These are phyloP conservation scores for Arthrinium puccinioides DNA, from an alignment of 2,329 filamentous ascomycete species.

Conservation along the genomic window DNA sequence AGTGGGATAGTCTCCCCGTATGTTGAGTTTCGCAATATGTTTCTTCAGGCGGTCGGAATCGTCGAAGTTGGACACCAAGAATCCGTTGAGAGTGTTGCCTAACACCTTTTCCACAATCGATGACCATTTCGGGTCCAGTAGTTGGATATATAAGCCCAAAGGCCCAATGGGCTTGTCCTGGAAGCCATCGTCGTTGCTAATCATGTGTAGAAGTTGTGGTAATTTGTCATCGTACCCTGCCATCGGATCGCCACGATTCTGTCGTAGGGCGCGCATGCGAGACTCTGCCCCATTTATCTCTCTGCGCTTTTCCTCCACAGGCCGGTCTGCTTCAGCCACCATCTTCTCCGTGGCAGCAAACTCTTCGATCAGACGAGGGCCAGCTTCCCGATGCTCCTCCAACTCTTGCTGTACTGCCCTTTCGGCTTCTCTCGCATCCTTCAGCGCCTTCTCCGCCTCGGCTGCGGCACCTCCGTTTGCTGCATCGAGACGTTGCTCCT, in stretches of 20 bases:
- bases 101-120: slow-evolving; percentile 72
- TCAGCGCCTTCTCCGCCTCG: slow-evolving; percentile 51
- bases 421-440: slow-evolving; percentile 46
- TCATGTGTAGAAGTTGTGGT: slow-evolving; percentile 55
- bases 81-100: slow-evolving; percentile 63
- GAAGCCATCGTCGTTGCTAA: slow-evolving; percentile 65
- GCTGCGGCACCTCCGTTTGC: slow-evolving; percentile 64
- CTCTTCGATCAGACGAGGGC: slow-evolving; percentile 18
- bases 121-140: slow-evolving; percentile 77
- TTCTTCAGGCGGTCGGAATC: slow-evolving; percentile 64
- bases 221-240: slow-evolving; percentile 60
- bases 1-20: slow-evolving; percentile 43
- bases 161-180: slow-evolving; percentile 71
- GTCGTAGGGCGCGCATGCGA: slow-evolving; percentile 43
- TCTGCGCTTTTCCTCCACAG: slow-evolving; percentile 35
- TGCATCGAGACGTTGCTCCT: slow-evolving; percentile 55
- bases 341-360: slow-evolving; percentile 18
- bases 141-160: slow-evolving; percentile 67
- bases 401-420: slow-evolving; percentile 30
- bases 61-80: slow-evolving; percentile 70
- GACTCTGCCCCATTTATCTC: slow-evolving; percentile 48
- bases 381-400: slow-evolving; percentile 13
- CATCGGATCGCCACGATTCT: slow-evolving; percentile 51
- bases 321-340: slow-evolving; percentile 19
- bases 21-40: slow-evolving; percentile 53